Evolutionary conservation across 345 rosid species (phyloP), one percentile per base, ranked within the genome.

Genomic region (Brassica rapa): DNA sequence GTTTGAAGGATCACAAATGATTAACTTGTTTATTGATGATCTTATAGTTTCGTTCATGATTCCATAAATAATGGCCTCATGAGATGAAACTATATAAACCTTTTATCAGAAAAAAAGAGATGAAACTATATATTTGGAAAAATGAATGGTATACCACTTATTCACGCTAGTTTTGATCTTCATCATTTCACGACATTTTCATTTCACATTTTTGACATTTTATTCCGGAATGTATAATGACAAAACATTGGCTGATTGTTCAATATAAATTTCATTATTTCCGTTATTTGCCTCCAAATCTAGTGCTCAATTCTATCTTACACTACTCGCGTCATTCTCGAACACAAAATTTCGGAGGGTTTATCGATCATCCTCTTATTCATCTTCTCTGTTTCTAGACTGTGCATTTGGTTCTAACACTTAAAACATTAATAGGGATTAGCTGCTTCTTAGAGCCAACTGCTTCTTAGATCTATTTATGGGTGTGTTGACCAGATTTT

Each of bases 1-100:
- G 4, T 3, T 23, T 68, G 3, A 78, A 4, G n/a, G 72, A 71
- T 59, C 56, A 59, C 32, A 72, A 59, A 72, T 66, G 12, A 78
- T 72, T 24, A 41, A 30, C n/a, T 53, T 71, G 49, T 8, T 29
- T 62, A 1, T 62, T 6, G 39, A 41, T 21, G 51, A 19, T 29
- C 16, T 2, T 1, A 55, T 37, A 35, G n/a, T 0, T 60, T 23
- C 8, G 6, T 71, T 39, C 41, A 6, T 37, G 74, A 32, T 35
- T 70, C 21, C 21, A 21, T 69, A 27, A 19, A 70, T 33, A 56
- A 33, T 16, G 19, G 21, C 8, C 55, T 66, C 33, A 14, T 7
- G 19, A 63, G 11, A 61, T 3, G 9, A 16, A 14, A 23, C 30
- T 49, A 3, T 27, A 27, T 27, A 27, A 27, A 27, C 29, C 29